Conservation (phyloP, 306 rosid species). For the Vigna nakashimae region DNA sequence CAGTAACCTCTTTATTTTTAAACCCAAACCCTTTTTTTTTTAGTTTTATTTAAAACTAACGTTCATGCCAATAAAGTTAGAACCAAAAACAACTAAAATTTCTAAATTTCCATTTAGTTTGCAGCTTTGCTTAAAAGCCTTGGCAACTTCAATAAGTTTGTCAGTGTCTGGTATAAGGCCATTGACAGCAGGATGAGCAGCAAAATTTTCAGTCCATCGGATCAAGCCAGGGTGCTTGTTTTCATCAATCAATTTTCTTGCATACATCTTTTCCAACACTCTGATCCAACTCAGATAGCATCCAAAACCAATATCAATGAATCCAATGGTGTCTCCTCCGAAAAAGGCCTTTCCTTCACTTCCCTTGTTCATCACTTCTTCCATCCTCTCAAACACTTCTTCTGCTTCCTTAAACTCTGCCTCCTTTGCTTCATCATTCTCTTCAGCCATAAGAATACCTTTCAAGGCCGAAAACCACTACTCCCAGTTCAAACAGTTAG, state of each 20-base stretch:
- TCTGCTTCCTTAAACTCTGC: conserved; percentile 36
- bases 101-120: background rate
- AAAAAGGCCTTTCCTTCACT: conserved; percentile 63
- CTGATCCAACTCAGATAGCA: conserved; percentile 49
- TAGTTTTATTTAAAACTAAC: too few species aligned
- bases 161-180: conserved; percentile 60
- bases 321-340: conserved; percentile 63
- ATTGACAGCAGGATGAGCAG: conserved; percentile 51
- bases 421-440: conserved; percentile 62
- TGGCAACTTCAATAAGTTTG: conserved; percentile 50
- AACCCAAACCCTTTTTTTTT: too few species aligned
- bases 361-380: conserved; percentile 49
- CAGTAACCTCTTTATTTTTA: background rate
- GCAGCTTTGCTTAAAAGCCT: background rate
- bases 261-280: conserved; percentile 47
- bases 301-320: conserved; percentile 62
- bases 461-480: conserved; percentile 46
- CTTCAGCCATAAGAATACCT: conserved; percentile 27
- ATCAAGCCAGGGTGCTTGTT: conserved; percentile 47
- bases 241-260: conserved; percentile 49
- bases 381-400: conserved; percentile 49
- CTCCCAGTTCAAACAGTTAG: background rate
- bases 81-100: too few species aligned
- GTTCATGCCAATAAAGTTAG: background rate
- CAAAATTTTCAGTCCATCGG: conserved; percentile 56